Percentiles rank a stretch among this genome's conserved stretches.
phyloP scores from a whole-genome alignment of 169 alveolate genomes.

The Cryptosporidium xiaoi region DNA sequence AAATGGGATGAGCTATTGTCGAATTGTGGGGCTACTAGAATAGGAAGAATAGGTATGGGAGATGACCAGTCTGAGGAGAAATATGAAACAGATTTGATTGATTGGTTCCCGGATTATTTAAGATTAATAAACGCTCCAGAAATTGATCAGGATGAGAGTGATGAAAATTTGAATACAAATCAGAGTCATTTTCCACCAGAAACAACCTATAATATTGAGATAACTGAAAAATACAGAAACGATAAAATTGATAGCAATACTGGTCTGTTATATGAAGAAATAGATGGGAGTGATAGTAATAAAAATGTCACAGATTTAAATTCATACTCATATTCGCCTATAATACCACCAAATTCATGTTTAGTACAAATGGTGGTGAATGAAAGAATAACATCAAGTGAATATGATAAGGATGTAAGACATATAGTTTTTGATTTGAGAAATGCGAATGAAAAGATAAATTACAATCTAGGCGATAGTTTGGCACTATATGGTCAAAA shows the following conservation, averaged over 20 bases:
- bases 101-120: conserved; percentile 78
- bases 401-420: conserved; percentile 73
- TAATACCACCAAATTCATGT: conserved; percentile 73
- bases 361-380: conserved; percentile 56
- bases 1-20: conserved; percentile 76
- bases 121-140: conserved; percentile 75
- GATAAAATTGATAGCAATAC: conserved; percentile 11
- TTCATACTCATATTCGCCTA: conserved; percentile 23
- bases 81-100: conserved; percentile 76
- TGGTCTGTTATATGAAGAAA: conserved; percentile 20
- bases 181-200: conserved; percentile 16
- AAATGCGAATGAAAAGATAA: neutral
- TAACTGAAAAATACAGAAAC: conserved; percentile 1
- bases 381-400: conserved; percentile 66
- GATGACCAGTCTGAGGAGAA: conserved; percentile 79
- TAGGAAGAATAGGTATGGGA: conserved; percentile 76
- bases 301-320: neutral
- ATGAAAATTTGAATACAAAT: neutral
- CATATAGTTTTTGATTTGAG: conserved; percentile 68
- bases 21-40: conserved; percentile 78
- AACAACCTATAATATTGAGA: conserved; percentile 22
- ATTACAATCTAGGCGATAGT: conserved; percentile 72
- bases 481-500: conserved; percentile 74
- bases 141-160: conserved; percentile 49
- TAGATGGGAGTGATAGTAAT: neutral